These are phyloP conservation scores for Neurospora sublineolata DNA, from an alignment of 495 filamentous ascomycete genomes.

Conservation along the genomic window DNA sequence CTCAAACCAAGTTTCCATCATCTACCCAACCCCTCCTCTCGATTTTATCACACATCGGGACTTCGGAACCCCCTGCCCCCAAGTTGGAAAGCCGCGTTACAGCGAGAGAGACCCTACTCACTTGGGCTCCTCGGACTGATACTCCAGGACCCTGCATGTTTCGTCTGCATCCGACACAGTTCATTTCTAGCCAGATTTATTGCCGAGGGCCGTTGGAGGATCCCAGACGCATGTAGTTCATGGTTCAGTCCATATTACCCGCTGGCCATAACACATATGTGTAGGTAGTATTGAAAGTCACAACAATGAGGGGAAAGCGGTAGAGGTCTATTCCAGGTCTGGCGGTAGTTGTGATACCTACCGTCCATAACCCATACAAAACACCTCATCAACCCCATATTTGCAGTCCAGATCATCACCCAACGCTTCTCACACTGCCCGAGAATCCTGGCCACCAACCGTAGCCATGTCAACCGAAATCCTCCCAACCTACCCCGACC, in stretches of 20 bases:
- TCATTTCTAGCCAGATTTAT: neutral
- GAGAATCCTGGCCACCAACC: neutral
- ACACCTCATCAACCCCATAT: neutral
- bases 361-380: neutral
- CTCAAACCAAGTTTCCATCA: neutral
- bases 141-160: neutral
- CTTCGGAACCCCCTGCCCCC: neutral
- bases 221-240: neutral
- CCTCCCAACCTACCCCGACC: constrained; percentile 15
- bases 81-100: neutral
- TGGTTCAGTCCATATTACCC: neutral
- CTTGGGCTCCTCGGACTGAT: neutral
- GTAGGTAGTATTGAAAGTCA: neutral
- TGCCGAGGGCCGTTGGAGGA: neutral
- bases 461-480: constrained; percentile 8
- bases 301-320: neutral
- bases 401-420: neutral
- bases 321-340: neutral
- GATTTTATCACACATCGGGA: neutral
- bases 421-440: neutral
- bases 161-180: neutral
- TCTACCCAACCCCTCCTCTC: neutral
- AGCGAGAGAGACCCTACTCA: neutral
- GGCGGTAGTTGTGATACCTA: neutral
- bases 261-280: neutral